Evolutionary conservation across 2,329 filamentous ascomycete species (phyloP).

Genomic region (Aspergillus sp.): DNA sequence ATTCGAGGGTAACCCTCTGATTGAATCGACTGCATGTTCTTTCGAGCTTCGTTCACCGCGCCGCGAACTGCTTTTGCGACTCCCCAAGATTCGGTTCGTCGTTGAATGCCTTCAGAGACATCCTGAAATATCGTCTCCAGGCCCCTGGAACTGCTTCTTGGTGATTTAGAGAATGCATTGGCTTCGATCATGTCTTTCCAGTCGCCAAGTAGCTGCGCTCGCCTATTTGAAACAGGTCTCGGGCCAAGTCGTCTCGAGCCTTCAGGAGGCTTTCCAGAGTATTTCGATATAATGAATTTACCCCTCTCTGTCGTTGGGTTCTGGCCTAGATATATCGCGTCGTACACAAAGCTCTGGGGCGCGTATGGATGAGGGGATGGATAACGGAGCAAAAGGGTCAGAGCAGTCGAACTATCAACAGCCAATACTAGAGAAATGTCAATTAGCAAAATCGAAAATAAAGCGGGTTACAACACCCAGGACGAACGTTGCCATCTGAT

Average conservation of each 20-base stretch:
- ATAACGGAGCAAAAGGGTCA: constrained; percentile 79
- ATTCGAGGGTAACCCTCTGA: constrained; percentile 28
- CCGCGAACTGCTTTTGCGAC: constrained; percentile 44
- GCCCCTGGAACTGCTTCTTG: constrained; percentile 33
- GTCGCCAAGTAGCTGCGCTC: constrained; percentile 22
- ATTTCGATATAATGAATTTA: constrained; percentile 39
- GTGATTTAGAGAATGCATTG: constrained; percentile 30
- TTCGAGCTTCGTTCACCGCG: constrained; percentile 41
- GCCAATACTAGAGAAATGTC: constrained; percentile 57
- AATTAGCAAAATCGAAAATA: constrained; percentile 17
- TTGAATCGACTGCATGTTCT: constrained; percentile 42
- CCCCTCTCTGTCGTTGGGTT: constrained; percentile 39
- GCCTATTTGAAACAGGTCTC: constrained; percentile 13
- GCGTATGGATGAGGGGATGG: constrained; percentile 60
- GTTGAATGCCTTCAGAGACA: constrained; percentile 43
- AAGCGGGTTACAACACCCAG: constrained; percentile 7
- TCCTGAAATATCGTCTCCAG: constrained; percentile 43
- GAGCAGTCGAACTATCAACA: constrained; percentile 77
- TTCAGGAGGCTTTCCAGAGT: constrained; percentile 40
- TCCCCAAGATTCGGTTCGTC: constrained; percentile 43
- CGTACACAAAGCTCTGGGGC: constrained; percentile 74
- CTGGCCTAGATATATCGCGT: constrained; percentile 58
- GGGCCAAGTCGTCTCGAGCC: constrained; percentile 15
- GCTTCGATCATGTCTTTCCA: constrained; percentile 22
- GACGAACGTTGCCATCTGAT: constrained; percentile 78